Evolutionary conservation across 257 asterid species (phyloP), one percentile per base, ranked within the genome.

Genomic region (Salvia hispanica): DNA sequence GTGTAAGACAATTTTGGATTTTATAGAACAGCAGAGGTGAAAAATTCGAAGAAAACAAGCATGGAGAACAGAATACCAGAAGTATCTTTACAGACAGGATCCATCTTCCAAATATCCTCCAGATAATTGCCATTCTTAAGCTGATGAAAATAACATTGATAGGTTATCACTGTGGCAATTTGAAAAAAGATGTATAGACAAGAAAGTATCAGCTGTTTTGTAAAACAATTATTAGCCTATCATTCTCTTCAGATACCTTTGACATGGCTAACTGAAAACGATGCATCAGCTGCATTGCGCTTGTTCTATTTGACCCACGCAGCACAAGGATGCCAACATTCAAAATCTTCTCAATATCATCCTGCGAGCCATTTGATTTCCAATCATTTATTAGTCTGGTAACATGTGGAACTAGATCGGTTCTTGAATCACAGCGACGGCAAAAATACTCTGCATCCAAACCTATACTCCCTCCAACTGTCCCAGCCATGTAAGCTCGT

Each of bases 371-470:
- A 81, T 74, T 51, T 36, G 90, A 64, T 72, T 84, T 78, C 68
- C 89, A 86, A 28, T 67, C 71, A 39, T 79, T 40, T 43, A 88
- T 46, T 77, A 88, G 84, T 64, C 78, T 86, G 15, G 25, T 55
- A 59, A 85, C 82, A 76, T 83, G 91, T 9, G 88, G 65, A 74
- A 90, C 81, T 39, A 93, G 82, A 73, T 86, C 92, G 5, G 89
- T 77, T 74, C 76, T 93, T 2, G 94, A 86, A 79, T 90, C 97
- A 81, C 98, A 93, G 14, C 94, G 85, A 16, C 96, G 86, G 34
- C 98, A 93, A 76, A 77, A 86, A 62, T 88, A 88, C 74, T 90
- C 95, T 1, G 96, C 88, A 77, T 93, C 95, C 79, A 93, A 64
- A 58, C 88, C 86, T 14, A 90, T 86, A 76, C 77, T 80, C 67